Conservation (phyloP, 2,329 filamentous ascomycete genomes). For the Hypomyces rosellus region DNA sequence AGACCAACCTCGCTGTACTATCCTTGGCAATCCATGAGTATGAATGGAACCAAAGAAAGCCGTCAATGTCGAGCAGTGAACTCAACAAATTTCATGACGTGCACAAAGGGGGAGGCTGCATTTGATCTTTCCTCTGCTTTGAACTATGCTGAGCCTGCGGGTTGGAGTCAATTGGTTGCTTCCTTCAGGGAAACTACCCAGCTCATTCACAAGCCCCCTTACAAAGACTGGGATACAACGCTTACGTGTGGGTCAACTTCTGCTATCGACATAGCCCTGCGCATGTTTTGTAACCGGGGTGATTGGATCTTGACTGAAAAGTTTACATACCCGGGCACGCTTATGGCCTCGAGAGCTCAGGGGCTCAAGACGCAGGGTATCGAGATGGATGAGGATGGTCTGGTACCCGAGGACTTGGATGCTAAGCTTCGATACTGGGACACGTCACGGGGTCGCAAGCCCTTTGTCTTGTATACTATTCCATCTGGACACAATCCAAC, state of each 20-base stretch:
- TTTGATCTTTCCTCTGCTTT: conserved; percentile 45
- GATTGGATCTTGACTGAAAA: conserved; percentile 40
- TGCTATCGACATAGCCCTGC: conserved; percentile 59
- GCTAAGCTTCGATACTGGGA: conserved; percentile 61
- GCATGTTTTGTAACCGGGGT: conserved; percentile 48
- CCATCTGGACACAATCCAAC: conserved; percentile 79
- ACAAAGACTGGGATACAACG: conserved; percentile 64
- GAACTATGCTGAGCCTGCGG: conserved; percentile 69
- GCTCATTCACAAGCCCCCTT: conserved; percentile 65
- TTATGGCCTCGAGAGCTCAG: conserved; percentile 29
- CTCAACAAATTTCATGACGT: too few relatives aligned
- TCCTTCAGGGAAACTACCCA: conserved; percentile 73
- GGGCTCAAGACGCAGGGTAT: conserved; percentile 33
- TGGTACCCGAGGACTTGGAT: conserved; percentile 57
- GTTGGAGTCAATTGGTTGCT: conserved; percentile 63
- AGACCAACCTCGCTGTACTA: too few relatives aligned
- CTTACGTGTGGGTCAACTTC: conserved; percentile 63
- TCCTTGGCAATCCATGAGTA: too few relatives aligned
- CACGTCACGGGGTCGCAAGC: conserved; percentile 31
- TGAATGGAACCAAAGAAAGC: too few relatives aligned
- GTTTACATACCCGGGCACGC: conserved; percentile 38
- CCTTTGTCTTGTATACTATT: conserved; percentile 48
- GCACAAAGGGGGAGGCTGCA: conserved; percentile 8
- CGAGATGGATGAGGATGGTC: conserved; percentile 59
- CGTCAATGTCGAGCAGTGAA: too few relatives aligned